Evolutionary conservation across 1,284 basidiomycete species (phyloP).

Genomic region (Ceratobasidium theobromae): DNA sequence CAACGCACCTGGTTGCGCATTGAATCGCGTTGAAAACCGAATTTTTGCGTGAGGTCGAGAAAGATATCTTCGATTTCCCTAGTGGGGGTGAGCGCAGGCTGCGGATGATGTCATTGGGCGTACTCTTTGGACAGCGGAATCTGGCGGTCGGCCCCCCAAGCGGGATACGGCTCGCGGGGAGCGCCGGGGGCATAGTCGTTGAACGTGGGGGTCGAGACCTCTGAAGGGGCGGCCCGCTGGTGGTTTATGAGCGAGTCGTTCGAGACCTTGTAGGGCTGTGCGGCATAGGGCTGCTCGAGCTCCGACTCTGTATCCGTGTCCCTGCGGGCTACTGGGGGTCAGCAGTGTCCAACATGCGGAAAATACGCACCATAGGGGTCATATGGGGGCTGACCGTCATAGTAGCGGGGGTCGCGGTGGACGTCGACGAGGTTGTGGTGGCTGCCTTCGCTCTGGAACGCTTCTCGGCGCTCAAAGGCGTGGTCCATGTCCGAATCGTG

Average conservation of each 20-base stretch:
- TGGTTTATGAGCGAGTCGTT: slow-evolving; percentile 59
- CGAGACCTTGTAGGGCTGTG: slow-evolving; percentile 64
- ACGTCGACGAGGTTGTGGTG: slow-evolving; percentile 56
- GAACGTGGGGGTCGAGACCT: slow-evolving; percentile 63
- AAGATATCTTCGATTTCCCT: slow-evolving; percentile 97
- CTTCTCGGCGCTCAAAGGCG: slow-evolving; percentile 57
- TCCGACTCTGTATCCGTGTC: slow-evolving; percentile 71
- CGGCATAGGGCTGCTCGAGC: slow-evolving; percentile 59
- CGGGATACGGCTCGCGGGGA: slow-evolving; percentile 78
- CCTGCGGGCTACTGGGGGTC: slow-evolving; percentile 46
- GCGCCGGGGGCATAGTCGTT: slow-evolving; percentile 57
- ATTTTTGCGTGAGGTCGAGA: slow-evolving; percentile 97
- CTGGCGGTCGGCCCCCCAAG: slow-evolving; percentile 88
- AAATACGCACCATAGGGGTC: slow-evolving; percentile 61
- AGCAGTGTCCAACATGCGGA: slow-evolving; percentile 37
- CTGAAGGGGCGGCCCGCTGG: slow-evolving; percentile 24
- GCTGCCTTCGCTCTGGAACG: slow-evolving; percentile 59
- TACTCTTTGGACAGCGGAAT: slow-evolving; percentile 93
- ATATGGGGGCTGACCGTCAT: slow-evolving; percentile 63
- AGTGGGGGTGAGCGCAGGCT: background rate
- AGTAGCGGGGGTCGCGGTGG: slow-evolving; percentile 52
- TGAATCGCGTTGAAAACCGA: slow-evolving; percentile 94
- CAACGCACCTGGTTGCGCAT: slow-evolving; percentile 82
- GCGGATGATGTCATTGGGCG: slow-evolving; percentile 14
- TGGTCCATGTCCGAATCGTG: slow-evolving; percentile 71